Percentiles rank a stretch among this genome's conserved stretches.
phyloP scores from a whole-genome alignment of 225 moss, liverwort and hornwort genomes.

The Pseudisothecium myosuroides region DNA sequence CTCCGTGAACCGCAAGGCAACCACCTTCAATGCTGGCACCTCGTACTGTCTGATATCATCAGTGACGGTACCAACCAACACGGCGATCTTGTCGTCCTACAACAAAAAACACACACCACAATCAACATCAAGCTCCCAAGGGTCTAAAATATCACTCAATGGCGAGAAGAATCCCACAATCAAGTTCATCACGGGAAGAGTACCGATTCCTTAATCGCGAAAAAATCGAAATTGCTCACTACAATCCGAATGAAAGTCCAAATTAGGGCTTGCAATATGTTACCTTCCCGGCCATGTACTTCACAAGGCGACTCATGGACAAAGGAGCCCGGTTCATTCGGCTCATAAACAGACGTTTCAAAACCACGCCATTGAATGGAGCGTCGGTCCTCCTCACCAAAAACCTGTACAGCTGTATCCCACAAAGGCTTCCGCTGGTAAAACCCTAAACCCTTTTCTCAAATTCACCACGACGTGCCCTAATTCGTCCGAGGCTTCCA shows the following conservation, averaged over 20 bases:
- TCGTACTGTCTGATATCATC: conserved; percentile 74
- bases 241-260: too few relatives aligned
- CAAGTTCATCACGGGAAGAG: background rate
- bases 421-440: background rate
- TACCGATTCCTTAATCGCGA: background rate
- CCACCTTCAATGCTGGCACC: conserved; percentile 64
- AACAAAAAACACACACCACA: background rate
- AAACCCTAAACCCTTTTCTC: background rate
- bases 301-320: conserved; percentile 65
- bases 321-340: conserved; percentile 59
- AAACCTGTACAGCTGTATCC: conserved; percentile 62
- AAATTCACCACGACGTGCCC: background rate
- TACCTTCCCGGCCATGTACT: conserved; percentile 75
- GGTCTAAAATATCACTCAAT: background rate
- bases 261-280: background rate
- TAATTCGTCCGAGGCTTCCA: background rate
- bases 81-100: conserved; percentile 52
- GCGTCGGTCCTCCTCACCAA: conserved; percentile 79
- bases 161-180: background rate
- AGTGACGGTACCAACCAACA: conserved; percentile 64
- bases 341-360: conserved; percentile 83
- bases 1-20: conserved; percentile 63
- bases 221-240: background rate
- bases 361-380: conserved; percentile 60
- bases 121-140: background rate